phyloP scores from a whole-genome alignment of 805 yeast genomes.

The Cyberlindnera americana region DNA sequence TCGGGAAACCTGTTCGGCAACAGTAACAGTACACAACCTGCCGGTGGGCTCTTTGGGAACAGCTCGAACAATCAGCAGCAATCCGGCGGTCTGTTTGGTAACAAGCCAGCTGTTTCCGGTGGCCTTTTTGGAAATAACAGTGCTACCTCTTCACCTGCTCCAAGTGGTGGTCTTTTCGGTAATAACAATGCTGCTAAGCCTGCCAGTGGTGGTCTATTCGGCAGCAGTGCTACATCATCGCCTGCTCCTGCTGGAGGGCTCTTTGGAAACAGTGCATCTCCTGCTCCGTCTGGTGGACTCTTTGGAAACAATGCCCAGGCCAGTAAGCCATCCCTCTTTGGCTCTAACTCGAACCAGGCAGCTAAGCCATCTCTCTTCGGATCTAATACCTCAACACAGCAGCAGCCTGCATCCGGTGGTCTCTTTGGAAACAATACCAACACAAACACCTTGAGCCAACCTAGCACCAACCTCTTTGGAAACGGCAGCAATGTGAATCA shows the following conservation, averaged over 20 bases:
- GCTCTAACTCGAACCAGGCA: constrained; percentile 18
- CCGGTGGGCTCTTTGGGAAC: constrained; percentile 20
- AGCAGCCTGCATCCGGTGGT: constrained; percentile 19
- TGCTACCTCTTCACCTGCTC: constrained; percentile 4
- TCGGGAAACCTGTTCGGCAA: constrained; percentile 19
- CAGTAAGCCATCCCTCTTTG: constrained; percentile 5
- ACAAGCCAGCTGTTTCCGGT: constrained; percentile 4
- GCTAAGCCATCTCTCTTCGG: constrained; percentile 9
- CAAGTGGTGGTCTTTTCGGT: not conserved
- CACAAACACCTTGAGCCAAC: constrained; percentile 5
- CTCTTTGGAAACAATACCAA: constrained; percentile 25
- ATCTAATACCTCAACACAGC: constrained; percentile 1
- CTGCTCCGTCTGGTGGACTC: constrained; percentile 2
- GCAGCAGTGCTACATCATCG: too few species aligned
- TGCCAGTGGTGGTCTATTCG: constrained; percentile 14
- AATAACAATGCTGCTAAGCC: too few species aligned
- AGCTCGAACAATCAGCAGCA: constrained; percentile 1
- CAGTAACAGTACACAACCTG: too few species aligned
- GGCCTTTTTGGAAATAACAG: constrained; percentile 27
- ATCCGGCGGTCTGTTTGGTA: constrained; percentile 12
- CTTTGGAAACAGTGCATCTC: constrained; percentile 23
- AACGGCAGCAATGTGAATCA: constrained; percentile 8
- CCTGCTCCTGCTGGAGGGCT: constrained; percentile 8
- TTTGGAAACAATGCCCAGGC: constrained; percentile 7
- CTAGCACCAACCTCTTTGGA: constrained; percentile 13